phyloP scores from a whole-genome alignment of 192 early-diverging fungal species.

The Entophlyctis luteolus region DNA sequence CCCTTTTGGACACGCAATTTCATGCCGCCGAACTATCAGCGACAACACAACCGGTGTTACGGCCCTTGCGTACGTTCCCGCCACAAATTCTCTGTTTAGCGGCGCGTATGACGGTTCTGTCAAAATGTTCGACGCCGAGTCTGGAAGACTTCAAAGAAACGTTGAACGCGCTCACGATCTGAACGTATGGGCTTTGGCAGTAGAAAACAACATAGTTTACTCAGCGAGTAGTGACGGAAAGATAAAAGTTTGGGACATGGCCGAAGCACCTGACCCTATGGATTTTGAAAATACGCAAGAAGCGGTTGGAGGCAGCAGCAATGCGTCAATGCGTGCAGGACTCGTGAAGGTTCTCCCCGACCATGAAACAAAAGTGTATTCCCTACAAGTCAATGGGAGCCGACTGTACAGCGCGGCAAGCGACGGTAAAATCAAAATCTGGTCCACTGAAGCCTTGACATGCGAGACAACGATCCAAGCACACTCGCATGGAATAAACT shows the following conservation, averaged over 20 bases:
- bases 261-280: background rate
- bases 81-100: constrained; percentile 43
- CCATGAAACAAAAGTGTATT: constrained; percentile 54
- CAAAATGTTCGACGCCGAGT: constrained; percentile 52
- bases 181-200: constrained; percentile 58
- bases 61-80: constrained; percentile 44
- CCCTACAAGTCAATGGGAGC: constrained; percentile 39
- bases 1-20: constrained; percentile 37
- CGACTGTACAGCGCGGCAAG: constrained; percentile 50
- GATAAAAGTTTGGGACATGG: constrained; percentile 48
- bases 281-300: background rate
- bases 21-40: constrained; percentile 52
- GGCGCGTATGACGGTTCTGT: constrained; percentile 59
- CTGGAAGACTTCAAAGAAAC: constrained; percentile 41
- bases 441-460: constrained; percentile 44
- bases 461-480: constrained; percentile 50
- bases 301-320: background rate
- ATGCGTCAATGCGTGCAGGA: constrained; percentile 1
- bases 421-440: constrained; percentile 53
- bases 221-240: constrained; percentile 54
- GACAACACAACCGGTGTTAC: constrained; percentile 54
- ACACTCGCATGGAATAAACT: constrained; percentile 53
- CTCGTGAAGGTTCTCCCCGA: constrained; percentile 18
- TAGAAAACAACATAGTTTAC: constrained; percentile 44
- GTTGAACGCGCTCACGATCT: constrained; percentile 44